Evolutionary conservation across 768 basidiomycete species (phyloP).

Genomic region (Psilocybe subaeruginosa): DNA sequence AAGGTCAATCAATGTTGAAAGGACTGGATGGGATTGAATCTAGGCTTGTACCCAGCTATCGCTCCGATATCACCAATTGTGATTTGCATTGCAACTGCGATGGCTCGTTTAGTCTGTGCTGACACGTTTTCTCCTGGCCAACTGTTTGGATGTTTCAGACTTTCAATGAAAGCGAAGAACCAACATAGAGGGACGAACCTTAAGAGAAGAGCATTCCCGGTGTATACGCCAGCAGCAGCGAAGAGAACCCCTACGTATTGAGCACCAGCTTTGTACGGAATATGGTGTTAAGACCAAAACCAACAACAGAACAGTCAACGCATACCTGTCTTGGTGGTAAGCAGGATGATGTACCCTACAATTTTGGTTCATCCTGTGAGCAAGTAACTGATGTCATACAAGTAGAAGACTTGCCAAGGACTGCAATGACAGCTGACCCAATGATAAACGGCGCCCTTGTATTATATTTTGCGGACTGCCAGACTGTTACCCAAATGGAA

Average conservation of each 20-base stretch:
- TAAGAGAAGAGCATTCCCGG: constrained; percentile 57
- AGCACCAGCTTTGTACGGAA: constrained; percentile 39
- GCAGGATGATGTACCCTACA: constrained; percentile 59
- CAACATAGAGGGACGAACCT: constrained; percentile 35
- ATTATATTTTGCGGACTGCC: constrained; percentile 49
- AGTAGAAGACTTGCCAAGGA: constrained; percentile 43
- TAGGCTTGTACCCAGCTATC: constrained; percentile 44
- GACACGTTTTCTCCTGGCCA: constrained; percentile 75
- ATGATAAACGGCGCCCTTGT: constrained; percentile 58
- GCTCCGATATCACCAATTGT: constrained; percentile 65
- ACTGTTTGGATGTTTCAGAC: constrained; percentile 22
- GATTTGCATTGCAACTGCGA: constrained; percentile 66
- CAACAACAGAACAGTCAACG: not conserved
- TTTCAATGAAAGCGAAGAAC: not conserved
- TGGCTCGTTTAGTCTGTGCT: constrained; percentile 66
- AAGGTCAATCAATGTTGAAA: not conserved
- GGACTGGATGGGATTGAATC: not conserved
- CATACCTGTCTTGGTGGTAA: constrained; percentile 48
- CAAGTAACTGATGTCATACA: not conserved
- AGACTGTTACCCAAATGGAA: constrained; percentile 53
- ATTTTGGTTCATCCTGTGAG: not conserved
- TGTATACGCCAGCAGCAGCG: constrained; percentile 57
- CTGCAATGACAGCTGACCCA: constrained; percentile 47
- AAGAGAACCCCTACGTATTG: constrained; percentile 64
- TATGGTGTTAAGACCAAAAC: not conserved